Conservation (phyloP, 2,329 filamentous ascomycete genomes). For the Pyrenochaeta sp. region DNA sequence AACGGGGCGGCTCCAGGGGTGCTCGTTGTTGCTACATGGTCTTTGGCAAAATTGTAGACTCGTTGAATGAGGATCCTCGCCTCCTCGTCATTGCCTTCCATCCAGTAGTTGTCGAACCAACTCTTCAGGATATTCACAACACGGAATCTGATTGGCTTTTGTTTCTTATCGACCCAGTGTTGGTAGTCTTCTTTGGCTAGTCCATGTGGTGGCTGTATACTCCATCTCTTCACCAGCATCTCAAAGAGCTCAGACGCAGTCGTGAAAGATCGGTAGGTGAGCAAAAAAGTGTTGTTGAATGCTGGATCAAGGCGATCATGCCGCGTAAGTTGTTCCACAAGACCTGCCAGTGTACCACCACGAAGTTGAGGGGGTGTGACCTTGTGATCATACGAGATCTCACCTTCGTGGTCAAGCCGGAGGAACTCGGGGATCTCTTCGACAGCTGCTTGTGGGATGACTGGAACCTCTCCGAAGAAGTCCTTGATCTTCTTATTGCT, state of each 20-base stretch:
- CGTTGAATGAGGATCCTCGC: constrained; percentile 85
- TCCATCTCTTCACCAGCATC: constrained; percentile 88
- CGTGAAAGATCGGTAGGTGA: constrained; percentile 96
- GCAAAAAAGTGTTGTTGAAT: constrained; percentile 97
- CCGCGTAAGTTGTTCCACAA: constrained; percentile 93
- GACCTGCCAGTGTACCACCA: constrained; percentile 84
- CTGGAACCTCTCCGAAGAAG: constrained; percentile 61
- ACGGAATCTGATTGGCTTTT: constrained; percentile 93
- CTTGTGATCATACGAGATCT: constrained; percentile 90
- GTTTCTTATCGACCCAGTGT: constrained; percentile 89
- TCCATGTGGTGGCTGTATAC: constrained; percentile 87
- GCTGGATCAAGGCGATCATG: constrained; percentile 94
- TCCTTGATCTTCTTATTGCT: constrained; percentile 58
- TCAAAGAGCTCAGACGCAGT: constrained; percentile 90
- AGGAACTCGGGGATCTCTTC: constrained; percentile 87
- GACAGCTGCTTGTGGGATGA: constrained; percentile 55
- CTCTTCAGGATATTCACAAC: constrained; percentile 98
- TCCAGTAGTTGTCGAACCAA: constrained; percentile 99
- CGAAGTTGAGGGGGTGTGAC: constrained; percentile 77
- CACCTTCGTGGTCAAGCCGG: constrained; percentile 83
- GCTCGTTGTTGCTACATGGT: constrained; percentile 90
- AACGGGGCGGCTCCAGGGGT: constrained; percentile 87
- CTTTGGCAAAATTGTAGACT: constrained; percentile 88
- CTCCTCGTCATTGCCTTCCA: constrained; percentile 88
- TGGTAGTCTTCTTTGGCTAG: constrained; percentile 79